phyloP scores from a whole-genome alignment of 176 grass and related monocot genomes.

The Aegilops longissima region DNA sequence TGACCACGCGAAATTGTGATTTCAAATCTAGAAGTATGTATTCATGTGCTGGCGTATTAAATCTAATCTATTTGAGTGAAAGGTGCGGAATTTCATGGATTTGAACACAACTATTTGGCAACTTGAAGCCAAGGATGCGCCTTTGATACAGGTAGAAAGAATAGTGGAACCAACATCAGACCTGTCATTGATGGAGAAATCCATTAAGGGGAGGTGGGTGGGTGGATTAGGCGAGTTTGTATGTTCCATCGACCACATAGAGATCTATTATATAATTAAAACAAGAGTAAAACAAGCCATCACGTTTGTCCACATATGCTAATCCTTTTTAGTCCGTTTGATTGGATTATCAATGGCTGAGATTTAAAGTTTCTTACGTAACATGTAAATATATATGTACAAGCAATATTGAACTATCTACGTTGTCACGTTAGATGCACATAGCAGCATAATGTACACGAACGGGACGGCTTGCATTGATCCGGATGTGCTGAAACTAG shows the following conservation, averaged over 20 bases:
- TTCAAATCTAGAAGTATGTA: background rate
- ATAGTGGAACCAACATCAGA: background rate
- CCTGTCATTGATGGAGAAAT: background rate
- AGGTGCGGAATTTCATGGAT: background rate
- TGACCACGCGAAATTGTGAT: background rate
- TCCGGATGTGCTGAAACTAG: no score
- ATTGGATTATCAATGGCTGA: no score
- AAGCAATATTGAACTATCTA: no score
- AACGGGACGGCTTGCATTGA: no score
- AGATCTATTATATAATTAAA: no score
- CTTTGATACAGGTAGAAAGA: background rate
- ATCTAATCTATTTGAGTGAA: background rate
- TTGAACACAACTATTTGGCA: background rate
- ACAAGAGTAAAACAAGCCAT: no score
- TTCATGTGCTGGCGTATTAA: background rate
- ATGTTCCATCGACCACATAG: background rate
- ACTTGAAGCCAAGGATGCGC: background rate
- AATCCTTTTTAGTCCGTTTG: no score
- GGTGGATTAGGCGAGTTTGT: background rate
- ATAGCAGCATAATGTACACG: no score
- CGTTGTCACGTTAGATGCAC: no score
- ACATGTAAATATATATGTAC: no score
- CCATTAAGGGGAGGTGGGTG: background rate
- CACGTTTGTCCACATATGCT: no score
- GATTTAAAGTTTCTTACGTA: no score